Evolutionary conservation across 192 early-diverging fungal genomes (phyloP), one percentile per base, ranked within the genome.

Genomic region (Coemansia asiatica): DNA sequence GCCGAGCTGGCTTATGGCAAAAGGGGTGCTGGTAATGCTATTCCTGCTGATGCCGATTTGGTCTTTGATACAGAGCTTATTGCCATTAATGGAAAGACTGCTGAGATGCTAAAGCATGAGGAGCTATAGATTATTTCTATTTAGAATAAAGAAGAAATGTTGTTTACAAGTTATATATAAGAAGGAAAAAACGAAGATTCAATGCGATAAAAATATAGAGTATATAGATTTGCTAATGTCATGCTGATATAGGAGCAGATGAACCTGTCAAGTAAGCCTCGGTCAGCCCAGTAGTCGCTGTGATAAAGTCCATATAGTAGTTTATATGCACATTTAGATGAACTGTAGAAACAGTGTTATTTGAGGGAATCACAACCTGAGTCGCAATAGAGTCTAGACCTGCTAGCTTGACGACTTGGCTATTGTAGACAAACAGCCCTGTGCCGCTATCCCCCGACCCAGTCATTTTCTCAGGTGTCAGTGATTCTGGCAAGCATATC

Each of bases 1-100:
- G 83, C 89, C 55, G 92, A 91, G 62, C 88, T 85, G 81, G 91
- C 81, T 6, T 94, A 96, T 63, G 92, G 94, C 35, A 86, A 86
- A 47, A 74, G 89, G 9, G 91, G 92, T 35, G 82, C 86, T 35
- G 86, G 86, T 18, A 83, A 83, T 15, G 81, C 82, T 22, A 96
- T 96, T 68, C 95, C 95, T 16, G 84, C 90, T 44, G 85, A 88
- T 25, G 79, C 90, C 29, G 87, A 89, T 64, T 68, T 94, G 58
- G 88, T 88, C 44, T 94, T 94, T 74, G 90, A 91, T 38, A 91
- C 92, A 19, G 90, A 90, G 64, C 65, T 90, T 25, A 79, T 81
- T 79, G 88, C 74, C 5, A 81, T 68, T 72, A 86, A 84, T 6
- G 75, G 70, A 1, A 53, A 65, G 48, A 48, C 35, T 0, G 56